Evolutionary conservation across 108 stramenopile genomes (phyloP), one percentile per base, ranked within the genome.

Genomic region (Craspedostauros australis): DNA sequence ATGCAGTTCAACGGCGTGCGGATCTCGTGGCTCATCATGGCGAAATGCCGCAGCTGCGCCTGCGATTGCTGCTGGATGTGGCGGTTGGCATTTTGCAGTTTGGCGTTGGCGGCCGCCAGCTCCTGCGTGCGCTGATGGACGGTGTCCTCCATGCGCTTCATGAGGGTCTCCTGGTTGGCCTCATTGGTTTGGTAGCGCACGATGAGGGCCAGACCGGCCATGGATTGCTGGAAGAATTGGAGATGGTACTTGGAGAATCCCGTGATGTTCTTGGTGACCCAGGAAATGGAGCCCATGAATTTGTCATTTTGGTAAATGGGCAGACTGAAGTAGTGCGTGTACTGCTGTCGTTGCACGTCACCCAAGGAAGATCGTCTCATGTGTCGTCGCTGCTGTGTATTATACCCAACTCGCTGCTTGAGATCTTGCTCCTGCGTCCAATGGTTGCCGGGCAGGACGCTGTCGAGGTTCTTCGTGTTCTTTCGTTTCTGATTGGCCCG

Each of bases 1-100:
- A 73, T 73, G 36, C 72, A 73, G 36, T 73, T 73, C 48, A 73
- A 29, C 4, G 72, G 72, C 20, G 72, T 73, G 2, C 72, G 52
- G 19, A 73, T 73, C 38, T 73, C 72, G 45, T 68, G 72, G 22
- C 62, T 64, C 68, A 70, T 70, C 31, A 61, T 63, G 6, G 68
- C 68, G 37, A 70, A 70, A 45, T 70, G 68, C 42, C 63, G 50
- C 5, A 70, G 55, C 30, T 70, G 68, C 15, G 49, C 46, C 2
- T 61, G 62, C 26, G 61, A 57, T 45, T 63, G 62, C 11, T 28
- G 27, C 28, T 41, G 47, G 8, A 70, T 18, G 18, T 64, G 68
- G 14, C 40, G 16, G 43, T 70, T 70, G 19, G 68, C 68, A 27
- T 18, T 11, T 45, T 62, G 62, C 46, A 70, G 50, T n/a, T n/a